A percentile compares a stretch with the other conserved stretches of the same genome.
Conservation (phyloP, 1,284 basidiomycete species). For the Leccinum fallax region DNA sequence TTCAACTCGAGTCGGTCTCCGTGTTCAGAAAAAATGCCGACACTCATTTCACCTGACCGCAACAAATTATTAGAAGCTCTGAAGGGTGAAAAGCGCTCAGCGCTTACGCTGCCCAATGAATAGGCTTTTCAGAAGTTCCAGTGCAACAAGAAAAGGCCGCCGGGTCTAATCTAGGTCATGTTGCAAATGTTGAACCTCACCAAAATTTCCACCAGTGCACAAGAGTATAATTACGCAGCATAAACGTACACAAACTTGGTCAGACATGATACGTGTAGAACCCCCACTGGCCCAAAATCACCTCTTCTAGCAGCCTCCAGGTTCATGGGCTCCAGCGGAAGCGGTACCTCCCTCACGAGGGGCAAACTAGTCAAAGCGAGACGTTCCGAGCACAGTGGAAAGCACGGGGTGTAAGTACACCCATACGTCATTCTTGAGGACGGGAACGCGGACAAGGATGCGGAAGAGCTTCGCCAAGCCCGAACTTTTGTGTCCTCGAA, state of each 20-base stretch:
- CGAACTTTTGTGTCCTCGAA: conserved; percentile 86
- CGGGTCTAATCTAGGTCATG: too few relatives aligned
- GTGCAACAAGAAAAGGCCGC: too few relatives aligned
- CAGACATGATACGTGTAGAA: conserved; percentile 23
- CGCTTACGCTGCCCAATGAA: too few relatives aligned
- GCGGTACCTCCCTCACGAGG: conserved; percentile 58
- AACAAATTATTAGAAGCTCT: too few relatives aligned
- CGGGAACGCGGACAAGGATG: conserved; percentile 89
- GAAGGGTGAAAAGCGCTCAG: too few relatives aligned
- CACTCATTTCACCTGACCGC: too few relatives aligned
- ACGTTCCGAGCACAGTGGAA: conserved; percentile 33
- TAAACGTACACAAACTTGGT: background rate
- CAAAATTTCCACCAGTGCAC: background rate
- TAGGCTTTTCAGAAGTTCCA: too few relatives aligned
- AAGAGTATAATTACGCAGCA: background rate
- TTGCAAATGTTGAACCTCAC: background rate
- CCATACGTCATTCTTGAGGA: conserved; percentile 66
- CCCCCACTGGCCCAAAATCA: conserved; percentile 25
- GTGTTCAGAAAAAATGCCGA: too few relatives aligned
- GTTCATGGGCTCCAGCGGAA: conserved; percentile 44
- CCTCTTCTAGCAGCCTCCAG: conserved; percentile 30
- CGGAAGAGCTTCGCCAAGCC: conserved; percentile 74
- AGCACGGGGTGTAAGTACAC: conserved; percentile 40
- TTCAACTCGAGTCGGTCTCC: too few relatives aligned
- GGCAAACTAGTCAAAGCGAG: conserved; percentile 45